Percentiles rank a stretch among this genome's conserved stretches.
Conservation (phyloP, 257 asterid species). For the Primulina eburnea region DNA sequence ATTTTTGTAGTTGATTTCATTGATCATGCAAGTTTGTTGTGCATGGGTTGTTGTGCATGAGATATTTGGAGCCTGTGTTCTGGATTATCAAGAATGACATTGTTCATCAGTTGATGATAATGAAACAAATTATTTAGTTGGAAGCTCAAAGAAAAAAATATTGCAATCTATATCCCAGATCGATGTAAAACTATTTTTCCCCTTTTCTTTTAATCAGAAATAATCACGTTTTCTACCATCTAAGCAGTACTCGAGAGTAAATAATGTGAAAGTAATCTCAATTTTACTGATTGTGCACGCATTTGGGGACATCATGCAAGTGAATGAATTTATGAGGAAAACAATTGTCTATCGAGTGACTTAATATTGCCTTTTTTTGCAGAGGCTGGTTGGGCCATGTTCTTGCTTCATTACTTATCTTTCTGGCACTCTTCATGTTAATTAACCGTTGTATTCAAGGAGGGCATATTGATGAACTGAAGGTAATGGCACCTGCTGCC, state of each 20-base stretch:
- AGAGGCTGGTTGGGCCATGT: slow-evolving; percentile 84
- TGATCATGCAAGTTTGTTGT: slow-evolving; percentile 1
- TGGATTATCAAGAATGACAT: background rate
- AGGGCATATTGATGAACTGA: slow-evolving; percentile 61
- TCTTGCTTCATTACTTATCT: slow-evolving; percentile 41
- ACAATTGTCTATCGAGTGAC: slow-evolving; percentile 3
- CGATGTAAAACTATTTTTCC: background rate
- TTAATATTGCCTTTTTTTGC: slow-evolving; percentile 32
- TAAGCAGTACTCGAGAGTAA: background rate
- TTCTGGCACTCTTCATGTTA: slow-evolving; percentile 66
- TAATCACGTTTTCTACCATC: background rate
- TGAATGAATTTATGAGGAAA: slow-evolving; percentile 10
- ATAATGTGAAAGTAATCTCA: slow-evolving; percentile 4
- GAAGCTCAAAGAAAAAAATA: background rate
- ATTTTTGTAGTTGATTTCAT: slow-evolving; percentile 11
- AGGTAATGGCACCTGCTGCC: slow-evolving; percentile 71
- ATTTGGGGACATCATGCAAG: slow-evolving; percentile 11
- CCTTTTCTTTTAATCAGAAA: background rate
- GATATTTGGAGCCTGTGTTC: background rate
- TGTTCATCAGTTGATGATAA: background rate
- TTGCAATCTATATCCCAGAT: background rate
- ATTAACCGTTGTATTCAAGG: slow-evolving; percentile 69
- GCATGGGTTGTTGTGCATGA: background rate
- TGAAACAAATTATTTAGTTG: background rate
- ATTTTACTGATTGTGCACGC: slow-evolving; percentile 15